Evolutionary conservation across 2,329 filamentous ascomycete genomes (phyloP).

Genomic region (Ascocoryne sarcoides): DNA sequence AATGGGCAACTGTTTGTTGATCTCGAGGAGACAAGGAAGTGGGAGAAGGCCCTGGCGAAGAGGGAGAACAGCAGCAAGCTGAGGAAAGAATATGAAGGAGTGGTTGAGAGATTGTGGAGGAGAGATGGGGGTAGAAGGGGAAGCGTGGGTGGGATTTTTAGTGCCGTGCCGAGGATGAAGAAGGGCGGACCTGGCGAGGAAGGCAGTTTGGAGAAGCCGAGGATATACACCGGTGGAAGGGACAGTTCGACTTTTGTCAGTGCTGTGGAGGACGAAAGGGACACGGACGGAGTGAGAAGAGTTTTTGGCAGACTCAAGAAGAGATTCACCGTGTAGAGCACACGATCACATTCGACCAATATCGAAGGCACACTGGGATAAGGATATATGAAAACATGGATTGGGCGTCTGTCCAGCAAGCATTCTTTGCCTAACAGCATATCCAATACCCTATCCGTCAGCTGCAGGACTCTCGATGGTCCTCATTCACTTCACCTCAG

Average conservation of each 20-base stretch:
- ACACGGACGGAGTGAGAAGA: background rate
- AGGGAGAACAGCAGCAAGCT: no score
- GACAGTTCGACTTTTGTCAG: background rate
- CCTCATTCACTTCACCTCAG: no score
- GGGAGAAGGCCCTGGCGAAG: no score
- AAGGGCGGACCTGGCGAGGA: background rate
- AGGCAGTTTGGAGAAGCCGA: background rate
- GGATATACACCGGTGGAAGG: background rate
- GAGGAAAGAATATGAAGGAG: background rate
- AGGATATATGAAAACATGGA: no score
- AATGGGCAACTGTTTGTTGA: background rate
- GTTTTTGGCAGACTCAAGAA: background rate
- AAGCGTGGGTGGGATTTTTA: background rate
- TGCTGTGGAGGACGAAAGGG: background rate
- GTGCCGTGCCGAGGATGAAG: background rate
- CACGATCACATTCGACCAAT: no score
- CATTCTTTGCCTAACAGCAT: no score
- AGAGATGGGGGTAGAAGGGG: background rate
- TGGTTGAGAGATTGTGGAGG: background rate
- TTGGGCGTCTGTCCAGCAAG: no score
- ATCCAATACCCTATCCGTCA: no score
- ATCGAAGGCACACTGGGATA: no score
- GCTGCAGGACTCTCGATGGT: no score
- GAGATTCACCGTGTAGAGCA: background rate
- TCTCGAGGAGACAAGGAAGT: background rate